phyloP scores from a whole-genome alignment of 768 basidiomycete genomes.

The Auricularia sp. region DNA sequence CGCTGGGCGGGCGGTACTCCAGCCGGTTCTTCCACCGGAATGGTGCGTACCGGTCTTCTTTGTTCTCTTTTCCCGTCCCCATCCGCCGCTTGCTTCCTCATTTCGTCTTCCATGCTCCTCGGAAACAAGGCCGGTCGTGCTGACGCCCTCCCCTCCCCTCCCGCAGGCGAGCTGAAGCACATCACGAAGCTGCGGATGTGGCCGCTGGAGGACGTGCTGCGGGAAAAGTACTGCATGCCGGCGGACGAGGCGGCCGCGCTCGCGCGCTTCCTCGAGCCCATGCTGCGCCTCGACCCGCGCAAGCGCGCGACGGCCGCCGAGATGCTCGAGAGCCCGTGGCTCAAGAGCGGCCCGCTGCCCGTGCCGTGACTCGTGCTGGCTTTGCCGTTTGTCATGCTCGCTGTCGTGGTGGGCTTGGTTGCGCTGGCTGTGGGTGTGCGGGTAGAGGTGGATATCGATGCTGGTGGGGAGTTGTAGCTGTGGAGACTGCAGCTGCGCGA shows the following conservation, averaged over 20 bases:
- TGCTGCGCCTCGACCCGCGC: slow-evolving; percentile 84
- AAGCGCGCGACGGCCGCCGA: slow-evolving; percentile 83
- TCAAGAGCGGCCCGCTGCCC: slow-evolving; percentile 19
- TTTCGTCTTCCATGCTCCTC: background rate
- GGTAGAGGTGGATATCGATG: too few species aligned
- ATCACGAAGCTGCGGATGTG: slow-evolving; percentile 91
- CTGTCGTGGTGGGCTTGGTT: too few species aligned
- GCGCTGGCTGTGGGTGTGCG: too few species aligned
- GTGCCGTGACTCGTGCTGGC: too few species aligned
- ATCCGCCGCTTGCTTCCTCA: background rate
- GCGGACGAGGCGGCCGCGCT: slow-evolving; percentile 71
- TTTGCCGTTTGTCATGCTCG: too few species aligned
- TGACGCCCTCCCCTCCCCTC: background rate
- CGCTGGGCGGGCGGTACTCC: slow-evolving; percentile 86
- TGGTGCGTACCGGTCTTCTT: slow-evolving; percentile 39
- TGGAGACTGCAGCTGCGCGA: too few species aligned
- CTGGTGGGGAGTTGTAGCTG: too few species aligned
- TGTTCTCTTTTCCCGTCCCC: background rate
- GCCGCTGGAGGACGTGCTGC: slow-evolving; percentile 70
- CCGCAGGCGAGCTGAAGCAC: slow-evolving; percentile 71
- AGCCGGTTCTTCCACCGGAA: slow-evolving; percentile 91
- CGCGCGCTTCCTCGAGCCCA: slow-evolving; percentile 72
- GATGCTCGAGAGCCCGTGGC: slow-evolving; percentile 76
- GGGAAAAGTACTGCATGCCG: slow-evolving; percentile 94
- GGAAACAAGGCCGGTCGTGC: background rate